These are phyloP conservation scores for Wickerhamiella galacta DNA, from an alignment of 805 yeast species.

Conservation along the genomic window DNA sequence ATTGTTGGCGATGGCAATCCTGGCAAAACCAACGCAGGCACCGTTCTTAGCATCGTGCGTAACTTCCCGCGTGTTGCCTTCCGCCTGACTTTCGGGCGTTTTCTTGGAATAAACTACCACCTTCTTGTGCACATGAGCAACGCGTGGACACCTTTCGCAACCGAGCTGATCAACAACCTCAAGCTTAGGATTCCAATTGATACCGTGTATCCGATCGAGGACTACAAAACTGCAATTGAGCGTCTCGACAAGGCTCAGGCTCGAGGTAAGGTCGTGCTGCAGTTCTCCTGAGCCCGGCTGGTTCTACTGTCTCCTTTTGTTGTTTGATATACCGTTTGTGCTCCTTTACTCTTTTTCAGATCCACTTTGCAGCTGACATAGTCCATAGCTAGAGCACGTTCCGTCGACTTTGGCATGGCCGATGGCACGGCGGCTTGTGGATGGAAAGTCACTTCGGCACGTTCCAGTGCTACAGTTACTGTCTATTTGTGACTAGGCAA, in stretches of 20 bases:
- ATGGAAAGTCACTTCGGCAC: no score
- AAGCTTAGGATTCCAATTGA: conserved; percentile 35
- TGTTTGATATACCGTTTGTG: no score
- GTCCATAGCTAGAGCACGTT: no score
- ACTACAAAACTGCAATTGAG: conserved; percentile 35
- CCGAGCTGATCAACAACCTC: conserved; percentile 31
- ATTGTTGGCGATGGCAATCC: conserved; percentile 36
- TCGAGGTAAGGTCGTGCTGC: conserved; percentile 51
- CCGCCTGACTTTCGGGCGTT: conserved; percentile 16
- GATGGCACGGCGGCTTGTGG: no score
- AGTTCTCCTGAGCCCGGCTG: no score
- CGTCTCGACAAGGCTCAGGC: conserved; percentile 31
- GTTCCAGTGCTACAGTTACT: no score
- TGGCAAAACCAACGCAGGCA: conserved; percentile 4
- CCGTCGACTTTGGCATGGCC: no score
- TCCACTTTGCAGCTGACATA: no score
- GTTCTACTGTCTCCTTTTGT: no score
- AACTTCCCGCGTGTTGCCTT: conserved; percentile 13
- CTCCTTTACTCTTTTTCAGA: no score
- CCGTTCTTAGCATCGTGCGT: conserved; percentile 1
- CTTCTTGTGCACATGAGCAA: conserved; percentile 3
- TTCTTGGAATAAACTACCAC: conserved; percentile 18
- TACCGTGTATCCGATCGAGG: conserved; percentile 32
- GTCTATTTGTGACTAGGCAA: no score
- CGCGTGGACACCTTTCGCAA: conserved; percentile 28